phyloP scores from a whole-genome alignment of 305 asterid genomes.

The Rubia tinctorum region DNA sequence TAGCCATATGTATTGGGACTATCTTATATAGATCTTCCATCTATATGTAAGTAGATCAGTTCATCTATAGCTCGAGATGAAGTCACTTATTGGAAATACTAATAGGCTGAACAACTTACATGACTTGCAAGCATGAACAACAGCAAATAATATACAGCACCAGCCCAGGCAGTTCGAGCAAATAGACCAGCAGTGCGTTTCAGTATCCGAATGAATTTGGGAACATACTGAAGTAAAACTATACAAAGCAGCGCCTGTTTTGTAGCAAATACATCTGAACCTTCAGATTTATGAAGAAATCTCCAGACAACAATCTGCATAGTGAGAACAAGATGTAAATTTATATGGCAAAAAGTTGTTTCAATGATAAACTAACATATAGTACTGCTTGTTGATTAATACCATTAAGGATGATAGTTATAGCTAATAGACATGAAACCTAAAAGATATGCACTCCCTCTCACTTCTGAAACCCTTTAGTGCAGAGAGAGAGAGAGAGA shows the following conservation, averaged over 20 bases:
- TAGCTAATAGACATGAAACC: no score
- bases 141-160: conserved; percentile 92
- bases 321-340: conserved; percentile 1
- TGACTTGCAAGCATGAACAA: conserved; percentile 99
- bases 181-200: conserved; percentile 98
- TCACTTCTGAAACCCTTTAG: no score
- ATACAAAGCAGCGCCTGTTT: conserved; percentile 82
- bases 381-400: background rate
- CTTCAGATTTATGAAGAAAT: conserved; percentile 76
- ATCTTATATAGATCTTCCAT: no score
- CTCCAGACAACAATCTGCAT: conserved; percentile 96
- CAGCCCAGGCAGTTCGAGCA: conserved; percentile 99
- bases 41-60: no score
- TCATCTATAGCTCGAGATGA: no score
- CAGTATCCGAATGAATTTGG: conserved; percentile 70
- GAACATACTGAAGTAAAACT: conserved; percentile 84
- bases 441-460: no score
- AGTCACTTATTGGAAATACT: no score
- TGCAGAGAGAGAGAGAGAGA: background rate
- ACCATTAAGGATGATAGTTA: no score
- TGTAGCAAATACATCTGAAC: conserved; percentile 91
- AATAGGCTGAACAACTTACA: conserved; percentile 59
- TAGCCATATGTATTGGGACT: no score
- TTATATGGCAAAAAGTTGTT: background rate
- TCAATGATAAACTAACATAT: background rate